Base-by-base conservation (phyloP, 768 basidiomycete genomes). In the Lactarius akahatsu region DNA sequence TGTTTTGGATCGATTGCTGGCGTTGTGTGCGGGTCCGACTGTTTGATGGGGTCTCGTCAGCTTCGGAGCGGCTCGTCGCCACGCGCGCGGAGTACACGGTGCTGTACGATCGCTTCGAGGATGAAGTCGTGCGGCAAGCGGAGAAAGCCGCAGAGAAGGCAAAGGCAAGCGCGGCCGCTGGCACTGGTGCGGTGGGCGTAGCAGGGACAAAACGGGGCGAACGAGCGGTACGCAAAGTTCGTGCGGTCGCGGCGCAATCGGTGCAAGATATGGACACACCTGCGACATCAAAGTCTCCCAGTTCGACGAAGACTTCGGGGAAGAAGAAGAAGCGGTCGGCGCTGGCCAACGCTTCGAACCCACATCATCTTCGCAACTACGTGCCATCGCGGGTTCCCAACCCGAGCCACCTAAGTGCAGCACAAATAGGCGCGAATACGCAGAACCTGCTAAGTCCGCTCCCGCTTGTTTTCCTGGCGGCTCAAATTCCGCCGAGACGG, bases 271-370 rank as follows among this genome's bases (percentile, higher is more conserved):
- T 15, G 74, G 75, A 54, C 74, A 75, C 59, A 74, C 74, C 30
- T 67, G 71, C 56, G 65, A 72, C 57, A 71, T 67, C 50, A 71
- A 70, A 61, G 72, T 72, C 64, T 67, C 58, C 70, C 55, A 60
- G 61, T 76, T 73, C 15, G 28, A 63, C 62, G 30, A 67, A 64
- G 54, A 80, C 72, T 71, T 73, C 71, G 67, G 72, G 76, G 57
- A 95, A 94, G 84, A 96, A 96, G 85, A 98, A 97, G 86, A 98
- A 97, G 79, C 85, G 94, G 58, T 89, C 90, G 58, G 90, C 90
- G 5, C 81, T 94, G 38, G 94, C 94, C 55, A 96, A 97, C 75
- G 94, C 93, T 55, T 91, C 92, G 61, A 97, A 98, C 74, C 95
- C 94, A 3, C 96, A 98, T 77, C 96, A 97, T 78, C 82, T 96